Evolutionary conservation across 2,329 filamentous ascomycete genomes (phyloP).

Genomic region (Aspergillus aculeatinus): DNA sequence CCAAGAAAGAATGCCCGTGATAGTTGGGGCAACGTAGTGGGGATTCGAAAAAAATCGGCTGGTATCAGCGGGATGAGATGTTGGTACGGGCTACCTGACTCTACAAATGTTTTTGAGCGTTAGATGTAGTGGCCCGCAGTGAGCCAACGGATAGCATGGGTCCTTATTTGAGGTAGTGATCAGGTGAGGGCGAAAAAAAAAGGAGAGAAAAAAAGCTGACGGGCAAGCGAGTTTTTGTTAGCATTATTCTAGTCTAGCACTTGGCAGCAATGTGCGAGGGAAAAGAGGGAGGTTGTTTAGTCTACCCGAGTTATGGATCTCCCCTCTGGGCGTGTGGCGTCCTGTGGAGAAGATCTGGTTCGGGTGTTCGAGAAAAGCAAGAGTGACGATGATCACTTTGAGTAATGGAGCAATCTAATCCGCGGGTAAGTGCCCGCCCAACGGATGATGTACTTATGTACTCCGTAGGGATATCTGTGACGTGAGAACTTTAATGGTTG

Average conservation of each 20-base stretch:
- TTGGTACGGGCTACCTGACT: not conserved
- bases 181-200: not conserved
- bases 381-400: conserved; percentile 3
- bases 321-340: not conserved
- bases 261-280: conserved; percentile 1
- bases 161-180: not conserved
- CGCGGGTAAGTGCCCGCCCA: not conserved
- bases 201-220: not conserved
- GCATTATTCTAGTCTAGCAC: not conserved
- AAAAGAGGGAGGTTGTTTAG: not conserved
- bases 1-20: not conserved
- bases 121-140: not conserved
- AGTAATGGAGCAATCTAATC: conserved; percentile 3
- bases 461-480: not conserved
- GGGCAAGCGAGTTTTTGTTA: not conserved
- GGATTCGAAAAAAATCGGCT: not conserved
- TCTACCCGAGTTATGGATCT: conserved; percentile 1
- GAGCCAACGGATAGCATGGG: not conserved
- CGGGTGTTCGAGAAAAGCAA: not conserved
- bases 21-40: not conserved
- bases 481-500: not conserved
- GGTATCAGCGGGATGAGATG: not conserved
- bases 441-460: not conserved
- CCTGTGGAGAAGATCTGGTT: conserved; percentile 9
- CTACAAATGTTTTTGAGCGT: not conserved